Evolutionary conservation across 1,284 basidiomycete genomes (phyloP), one percentile per base, ranked within the genome.

Genomic region (Cryptococcus sp.): DNA sequence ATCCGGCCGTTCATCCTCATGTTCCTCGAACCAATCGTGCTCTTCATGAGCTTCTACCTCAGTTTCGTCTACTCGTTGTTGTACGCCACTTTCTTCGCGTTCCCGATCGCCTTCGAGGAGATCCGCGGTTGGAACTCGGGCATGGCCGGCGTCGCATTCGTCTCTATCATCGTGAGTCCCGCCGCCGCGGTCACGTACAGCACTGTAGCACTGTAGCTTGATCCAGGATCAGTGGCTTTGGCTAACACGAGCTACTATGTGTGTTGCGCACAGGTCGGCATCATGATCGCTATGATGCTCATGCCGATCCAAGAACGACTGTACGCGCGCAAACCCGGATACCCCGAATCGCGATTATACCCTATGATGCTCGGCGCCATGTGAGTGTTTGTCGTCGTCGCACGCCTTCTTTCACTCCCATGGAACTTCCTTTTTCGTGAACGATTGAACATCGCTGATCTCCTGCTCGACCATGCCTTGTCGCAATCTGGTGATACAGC

Each of bases 31-130:
- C 70, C 75, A 1, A 79, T 81, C 61, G 72, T 81, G n/a, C 60
- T 80, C 35, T 75, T 76, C 63, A 77, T 82, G 64, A 78, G 77
- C 1, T 62, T 83, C 53, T 82, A 81, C 71, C 68, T 81, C 5
- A 74, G 75, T 8, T 80, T 82, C 64, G 73, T 82, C 50, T 83
- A 83, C 68, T 67, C 71, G 53, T 65, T 76, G 10, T 68, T 78
- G 3, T 77, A 77, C 68, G 66, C 69, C 23, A 67, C 70, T 47
- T 78, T 78, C 71, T 76, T 77, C 38, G 74, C 74, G 17, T 76
- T 75, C 65, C 76, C 76, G 3, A 70, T 75, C 53, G 71, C 71
- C 16, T 81, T 77, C 54, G 69, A 70, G 51, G 69, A 76, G 57
- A 73, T 74, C 50, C 70, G 74, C n/a, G 76, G 74, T 40, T 79